Evolutionary conservation across 176 grass and related monocot species (phyloP), one percentile per base, ranked within the genome.

Genomic region (Lolium multiflorum): DNA sequence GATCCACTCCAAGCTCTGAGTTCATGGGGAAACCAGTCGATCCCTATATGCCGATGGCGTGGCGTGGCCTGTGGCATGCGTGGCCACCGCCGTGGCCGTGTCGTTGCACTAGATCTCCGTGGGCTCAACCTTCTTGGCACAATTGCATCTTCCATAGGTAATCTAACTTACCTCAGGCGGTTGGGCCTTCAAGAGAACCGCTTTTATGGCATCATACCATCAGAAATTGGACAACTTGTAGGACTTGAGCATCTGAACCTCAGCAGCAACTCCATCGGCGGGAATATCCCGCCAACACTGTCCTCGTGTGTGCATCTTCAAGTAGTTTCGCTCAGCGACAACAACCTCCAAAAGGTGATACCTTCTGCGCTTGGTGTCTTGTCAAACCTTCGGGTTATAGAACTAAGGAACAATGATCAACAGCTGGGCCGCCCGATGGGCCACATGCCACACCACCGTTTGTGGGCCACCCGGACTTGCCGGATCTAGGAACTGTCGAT

Each of bases 21-120:
- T 3, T 63, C 77, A 47, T 80, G 77, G 77, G 39, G 57, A 43
- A 80, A 80, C 77, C 77, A 47, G n/a, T 63, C 39, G 7, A 26
- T 63, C 39, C 57, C n/a, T 0, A 48, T 47, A 21, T 80, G 77
- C 39, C 55, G 24, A 47, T 80, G 77, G 77, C 38, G 10, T 0
- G 76, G 76, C 11, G 76, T 60, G 76, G 18, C 51, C 10, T 78
- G 52, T 1, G 76, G 76, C 76, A 21, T 18, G 51, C 50, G 11
- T 12, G 76, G 76, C 16, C 76, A 11, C 52, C 76, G 54, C 2
- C 76, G 31, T 9, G 31, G 76, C 11, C 54, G 76, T 15, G 76
- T 78, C 11, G 6, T 78, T 2, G 31, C 54, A 5, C 35, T 78
- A 11, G 76, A 78, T 18, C 76, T 78, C 11, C 5, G 0, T 0